phyloP scores from a whole-genome alignment of 768 basidiomycete genomes.

The Leccinum olivaceopallidum region DNA sequence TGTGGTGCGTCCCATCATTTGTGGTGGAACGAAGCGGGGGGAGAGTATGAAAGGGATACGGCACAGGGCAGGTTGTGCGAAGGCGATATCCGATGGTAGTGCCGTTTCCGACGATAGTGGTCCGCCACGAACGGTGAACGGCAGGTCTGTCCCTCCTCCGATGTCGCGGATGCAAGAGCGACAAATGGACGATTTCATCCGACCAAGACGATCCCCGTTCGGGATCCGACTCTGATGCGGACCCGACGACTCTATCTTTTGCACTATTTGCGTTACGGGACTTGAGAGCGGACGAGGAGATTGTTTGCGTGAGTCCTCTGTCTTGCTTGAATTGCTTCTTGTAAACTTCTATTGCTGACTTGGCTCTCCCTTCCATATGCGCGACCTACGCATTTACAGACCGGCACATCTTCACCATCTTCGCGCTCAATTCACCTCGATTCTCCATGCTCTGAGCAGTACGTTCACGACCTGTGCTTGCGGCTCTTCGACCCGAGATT shows the following conservation, averaged over 20 bases:
- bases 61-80: slow-evolving; percentile 21
- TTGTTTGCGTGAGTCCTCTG: slow-evolving; percentile 61
- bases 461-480: slow-evolving; percentile 79
- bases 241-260: slow-evolving; percentile 54
- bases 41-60: slow-evolving; percentile 20
- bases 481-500: slow-evolving; percentile 59
- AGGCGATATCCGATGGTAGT: slow-evolving; percentile 6
- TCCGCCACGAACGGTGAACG: slow-evolving; percentile 12
- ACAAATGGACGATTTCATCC: slow-evolving; percentile 13
- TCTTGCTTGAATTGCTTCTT: background rate
- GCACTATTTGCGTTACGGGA: slow-evolving; percentile 80
- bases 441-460: slow-evolving; percentile 66
- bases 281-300: slow-evolving; percentile 77
- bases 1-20: slow-evolving; percentile 45
- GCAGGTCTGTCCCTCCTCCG: slow-evolving; percentile 10
- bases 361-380: background rate
- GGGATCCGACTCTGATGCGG: slow-evolving; percentile 24
- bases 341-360: slow-evolving; percentile 12
- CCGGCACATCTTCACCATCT: slow-evolving; percentile 51
- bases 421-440: slow-evolving; percentile 62
- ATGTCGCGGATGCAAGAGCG: slow-evolving; percentile 11
- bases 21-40: slow-evolving; percentile 25
- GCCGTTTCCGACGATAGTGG: background rate
- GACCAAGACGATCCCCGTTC: slow-evolving; percentile 20
- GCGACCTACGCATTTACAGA: slow-evolving; percentile 27